Base-by-base conservation (phyloP, 1,284 basidiomycete genomes). In the Boletus mariae region DNA sequence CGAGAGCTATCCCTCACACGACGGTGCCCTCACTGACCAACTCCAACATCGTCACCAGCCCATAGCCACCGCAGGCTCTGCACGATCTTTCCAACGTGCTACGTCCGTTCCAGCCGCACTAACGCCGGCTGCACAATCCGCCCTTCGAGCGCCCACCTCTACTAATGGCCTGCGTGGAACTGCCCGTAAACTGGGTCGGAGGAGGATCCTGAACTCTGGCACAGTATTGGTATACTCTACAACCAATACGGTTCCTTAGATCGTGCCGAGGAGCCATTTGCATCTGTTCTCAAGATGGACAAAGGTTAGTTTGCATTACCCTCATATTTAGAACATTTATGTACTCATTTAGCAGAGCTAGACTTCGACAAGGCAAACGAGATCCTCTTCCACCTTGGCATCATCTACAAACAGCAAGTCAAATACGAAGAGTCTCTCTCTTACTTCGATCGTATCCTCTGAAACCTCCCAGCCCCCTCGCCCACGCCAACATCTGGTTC, bases 311-410 rank as follows among this genome's bases (percentile, higher is more conserved):
- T 23, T 57, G 56, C 32, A 4, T 31, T 59, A 55, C 28, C 13
- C 7, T 57, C 52, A 34, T 1, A 29, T 52, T 57, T 45, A 48
- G 54, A 52, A 52, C 57, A 58, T 53, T 55, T 61, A 64, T 59
- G 60, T 65, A 66, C 66, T 70, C 60, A 69, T 70, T 66, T 60
- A 67, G 68, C 48, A 77, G 76, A 79, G 60, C 65, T 76, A 86
- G 94, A 96, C 70, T 99, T 99, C 65, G 94, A 98, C 77, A 98
- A 98, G 78, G 92, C 94, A 41, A 98, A 99, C 71, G 97, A 99
- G 70, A 98, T 99, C 60, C 88, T 98, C 52, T 99, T 99, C 78
- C 86, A 96, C 25, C 82, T 99, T 6, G 97, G 97, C 34, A 99
- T 99, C 67, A 99, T 99, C 61, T 99, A 99, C 82, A 99, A 99